Evolutionary conservation across 495 filamentous ascomycete genomes (phyloP), one percentile per base, ranked within the genome.

Genomic region (Venustampulla echinocandica): DNA sequence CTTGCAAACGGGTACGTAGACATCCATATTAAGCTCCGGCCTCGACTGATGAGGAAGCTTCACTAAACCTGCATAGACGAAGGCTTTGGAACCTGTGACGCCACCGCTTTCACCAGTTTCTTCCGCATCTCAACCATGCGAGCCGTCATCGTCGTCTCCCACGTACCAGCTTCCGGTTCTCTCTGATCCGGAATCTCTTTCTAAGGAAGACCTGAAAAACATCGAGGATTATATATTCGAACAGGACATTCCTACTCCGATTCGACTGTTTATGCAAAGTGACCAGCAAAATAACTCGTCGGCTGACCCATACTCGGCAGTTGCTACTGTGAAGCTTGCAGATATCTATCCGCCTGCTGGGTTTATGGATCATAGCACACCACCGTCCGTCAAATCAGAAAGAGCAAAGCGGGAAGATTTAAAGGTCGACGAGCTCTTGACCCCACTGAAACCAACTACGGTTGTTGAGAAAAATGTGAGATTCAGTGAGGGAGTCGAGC

Each of bases 51-150:
- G 22, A 3, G 23, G 37, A 13, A 2, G 14, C 46, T 52, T 44
- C 19, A 54, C 10, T 33, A 47, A n/a, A 20, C 18, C 1, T 33
- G 14, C 32, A 13, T 39, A 71, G 70, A 57, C 65, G 30, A 45
- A 44, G 44, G 56, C 50, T 4, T 46, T 57, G 9, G 59, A 67
- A 28, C 66, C 59, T 19, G 32, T 82, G 21, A 79, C 80, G 10
- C 81, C 81, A 22, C 80, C 77, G 10, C 59, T 85, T 10, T 71
- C 77, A 30, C 79, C 62, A 15, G 44, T 74, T 21, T 71, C 75
- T 7, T 68, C 70, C 7, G 67, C 67, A 3, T 60, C 64, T 9
- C 64, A 67, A 3, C 63, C 66, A n/a, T 54, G 41, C 42, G 44
- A 54, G 15, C 51, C 51, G 34, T 49, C 44, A 4, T 28, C 21